Conservation (phyloP, 2,329 filamentous ascomycete genomes). For the Pseudogymnoascus pannorum region DNA sequence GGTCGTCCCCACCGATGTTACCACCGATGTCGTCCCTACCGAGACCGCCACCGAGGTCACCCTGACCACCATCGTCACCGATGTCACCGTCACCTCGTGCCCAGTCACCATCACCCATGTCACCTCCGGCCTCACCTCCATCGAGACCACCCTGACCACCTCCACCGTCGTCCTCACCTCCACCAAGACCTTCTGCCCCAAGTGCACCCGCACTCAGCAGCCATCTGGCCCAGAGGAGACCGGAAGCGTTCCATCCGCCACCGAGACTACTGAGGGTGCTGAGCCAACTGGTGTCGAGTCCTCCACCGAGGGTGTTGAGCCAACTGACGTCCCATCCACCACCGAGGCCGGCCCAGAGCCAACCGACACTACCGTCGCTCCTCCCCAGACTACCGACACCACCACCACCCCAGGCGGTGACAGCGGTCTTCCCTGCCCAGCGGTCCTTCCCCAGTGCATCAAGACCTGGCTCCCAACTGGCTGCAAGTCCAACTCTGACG, state of each 20-base stretch:
- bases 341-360: background rate
- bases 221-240: background rate
- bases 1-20: background rate
- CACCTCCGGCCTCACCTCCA: slow-evolving; percentile 20
- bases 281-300: background rate
- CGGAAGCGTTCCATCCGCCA: background rate
- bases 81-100: slow-evolving; percentile 26
- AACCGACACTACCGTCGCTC: slow-evolving; percentile 3
- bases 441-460: slow-evolving; percentile 76
- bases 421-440: slow-evolving; percentile 37
- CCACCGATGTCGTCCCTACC: background rate
- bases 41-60: background rate
- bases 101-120: slow-evolving; percentile 20
- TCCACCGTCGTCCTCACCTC: slow-evolving; percentile 31
- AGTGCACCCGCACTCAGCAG: slow-evolving; percentile 17
- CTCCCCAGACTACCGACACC: slow-evolving; percentile 7
- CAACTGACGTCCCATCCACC: background rate
- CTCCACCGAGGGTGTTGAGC: background rate
- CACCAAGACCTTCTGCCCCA: slow-evolving; percentile 27
- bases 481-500: slow-evolving; percentile 79
- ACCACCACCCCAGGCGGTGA: background rate
- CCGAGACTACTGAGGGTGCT: background rate
- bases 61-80: slow-evolving; percentile 14
- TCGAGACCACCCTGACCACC: slow-evolving; percentile 21
- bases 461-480: slow-evolving; percentile 79